Conservation (phyloP, 495 filamentous ascomycete species). For the Acidiella bohemica region DNA sequence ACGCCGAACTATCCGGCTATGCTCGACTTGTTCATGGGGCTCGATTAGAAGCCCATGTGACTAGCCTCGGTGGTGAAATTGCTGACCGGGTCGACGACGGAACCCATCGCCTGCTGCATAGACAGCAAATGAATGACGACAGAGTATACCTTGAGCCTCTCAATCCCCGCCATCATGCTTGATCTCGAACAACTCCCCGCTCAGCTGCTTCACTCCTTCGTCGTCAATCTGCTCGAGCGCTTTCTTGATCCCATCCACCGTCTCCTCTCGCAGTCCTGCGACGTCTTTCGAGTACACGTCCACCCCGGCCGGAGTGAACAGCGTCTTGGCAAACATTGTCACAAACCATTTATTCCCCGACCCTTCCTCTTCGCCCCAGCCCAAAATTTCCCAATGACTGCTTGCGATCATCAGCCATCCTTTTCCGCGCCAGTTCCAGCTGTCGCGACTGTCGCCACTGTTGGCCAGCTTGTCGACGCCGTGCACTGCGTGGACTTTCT, state of each 20-base stretch:
- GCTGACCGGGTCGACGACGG: too few relatives aligned
- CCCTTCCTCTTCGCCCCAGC: conserved; percentile 44
- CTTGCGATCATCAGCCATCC: conserved; percentile 49
- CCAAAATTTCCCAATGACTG: conserved; percentile 62
- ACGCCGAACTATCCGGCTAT: not conserved
- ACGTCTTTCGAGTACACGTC: conserved; percentile 52
- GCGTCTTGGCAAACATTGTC: conserved; percentile 60
- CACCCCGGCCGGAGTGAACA: conserved; percentile 62
- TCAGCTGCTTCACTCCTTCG: conserved; percentile 26
- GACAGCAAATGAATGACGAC: too few relatives aligned
- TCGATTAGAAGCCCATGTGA: too few relatives aligned
- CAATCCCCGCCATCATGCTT: conserved; percentile 24
- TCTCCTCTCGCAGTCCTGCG: conserved; percentile 38
- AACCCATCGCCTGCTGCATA: too few relatives aligned
- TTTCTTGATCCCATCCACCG: conserved; percentile 33
- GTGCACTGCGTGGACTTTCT: conserved; percentile 43
- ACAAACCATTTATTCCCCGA: conserved; percentile 46
- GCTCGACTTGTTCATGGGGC: not conserved
- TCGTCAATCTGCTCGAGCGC: conserved; percentile 28
- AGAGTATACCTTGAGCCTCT: too few relatives aligned
- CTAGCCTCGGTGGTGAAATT: too few relatives aligned
- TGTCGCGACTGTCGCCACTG: conserved; percentile 29
- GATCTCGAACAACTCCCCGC: conserved; percentile 30
- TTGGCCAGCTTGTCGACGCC: conserved; percentile 46
- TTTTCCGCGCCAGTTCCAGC: conserved; percentile 60